A percentile compares a stretch with the other conserved stretches of the same genome.
phyloP scores from a whole-genome alignment of 2,329 filamentous ascomycete genomes.

The Cercospora sesami region DNA sequence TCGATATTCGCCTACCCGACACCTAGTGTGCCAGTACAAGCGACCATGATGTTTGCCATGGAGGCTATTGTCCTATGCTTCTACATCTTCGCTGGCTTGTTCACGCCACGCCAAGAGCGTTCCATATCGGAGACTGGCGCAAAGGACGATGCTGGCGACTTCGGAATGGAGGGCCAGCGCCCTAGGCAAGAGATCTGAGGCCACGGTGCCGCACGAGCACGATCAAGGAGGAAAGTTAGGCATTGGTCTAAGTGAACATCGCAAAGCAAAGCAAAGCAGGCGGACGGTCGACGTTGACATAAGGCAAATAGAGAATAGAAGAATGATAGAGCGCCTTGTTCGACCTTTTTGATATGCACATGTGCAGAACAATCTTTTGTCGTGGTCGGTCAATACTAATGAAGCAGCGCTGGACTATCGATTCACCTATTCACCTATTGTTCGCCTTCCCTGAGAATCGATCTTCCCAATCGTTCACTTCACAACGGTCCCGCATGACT shows the following conservation, averaged over 20 bases:
- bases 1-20: slow-evolving; percentile 26
- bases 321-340: neutral
- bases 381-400: neutral
- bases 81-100: slow-evolving; percentile 29
- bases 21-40: slow-evolving; percentile 27
- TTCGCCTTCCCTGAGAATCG: neutral
- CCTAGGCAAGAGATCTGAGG: neutral
- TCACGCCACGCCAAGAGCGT: slow-evolving; percentile 24
- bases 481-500: neutral
- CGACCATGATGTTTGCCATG: slow-evolving; percentile 35
- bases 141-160: neutral
- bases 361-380: neutral
- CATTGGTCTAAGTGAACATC: neutral
- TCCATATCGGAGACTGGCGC: neutral
- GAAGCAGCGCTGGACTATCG: neutral
- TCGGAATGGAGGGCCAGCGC: neutral
- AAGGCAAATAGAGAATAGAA: neutral
- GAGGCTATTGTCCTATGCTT: slow-evolving; percentile 29
- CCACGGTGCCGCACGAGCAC: neutral
- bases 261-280: neutral
- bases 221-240: neutral
- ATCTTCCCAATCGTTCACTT: neutral
- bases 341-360: neutral
- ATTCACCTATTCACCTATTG: neutral
- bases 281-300: no score